A percentile compares a stretch with the other conserved stretches of the same genome.
phyloP scores from a whole-genome alignment of 257 asterid species.

The Ehretia macrophylla region DNA sequence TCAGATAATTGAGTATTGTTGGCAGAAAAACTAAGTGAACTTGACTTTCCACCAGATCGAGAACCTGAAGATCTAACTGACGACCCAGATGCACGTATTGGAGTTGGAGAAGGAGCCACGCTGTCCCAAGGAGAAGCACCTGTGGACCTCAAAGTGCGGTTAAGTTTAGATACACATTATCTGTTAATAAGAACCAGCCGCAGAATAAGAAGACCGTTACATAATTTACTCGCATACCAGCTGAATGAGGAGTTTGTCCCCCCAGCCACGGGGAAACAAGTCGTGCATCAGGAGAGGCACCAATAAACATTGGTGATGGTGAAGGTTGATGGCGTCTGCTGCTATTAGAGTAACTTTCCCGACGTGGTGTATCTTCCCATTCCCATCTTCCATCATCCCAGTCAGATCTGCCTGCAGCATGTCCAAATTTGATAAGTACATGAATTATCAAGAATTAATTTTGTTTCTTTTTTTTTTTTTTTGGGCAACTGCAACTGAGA shows the following conservation, averaged over 20 bases:
- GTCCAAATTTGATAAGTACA: slow-evolving; percentile 1
- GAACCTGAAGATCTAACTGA: slow-evolving; percentile 64
- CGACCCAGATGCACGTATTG: slow-evolving; percentile 90
- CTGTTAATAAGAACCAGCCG: slow-evolving; percentile 9
- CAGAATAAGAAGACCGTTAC: slow-evolving; percentile 10
- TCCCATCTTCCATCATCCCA: slow-evolving; percentile 99
- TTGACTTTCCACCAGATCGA: slow-evolving; percentile 55
- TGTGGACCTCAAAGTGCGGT: slow-evolving; percentile 15
- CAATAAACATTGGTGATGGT: slow-evolving; percentile 77
- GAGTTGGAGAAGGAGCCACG: slow-evolving; percentile 86
- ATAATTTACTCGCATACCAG: slow-evolving; percentile 27
- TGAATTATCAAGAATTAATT: neutral
- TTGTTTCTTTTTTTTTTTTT: no score
- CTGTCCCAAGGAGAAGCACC: slow-evolving; percentile 89
- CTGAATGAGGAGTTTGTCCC: slow-evolving; percentile 64
- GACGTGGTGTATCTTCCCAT: slow-evolving; percentile 88
- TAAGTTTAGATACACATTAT: slow-evolving; percentile 4
- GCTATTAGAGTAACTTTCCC: slow-evolving; percentile 47
- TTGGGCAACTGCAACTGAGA: neutral
- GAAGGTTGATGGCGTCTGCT: slow-evolving; percentile 58
- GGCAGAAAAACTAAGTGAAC: slow-evolving; percentile 28
- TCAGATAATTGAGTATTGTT: slow-evolving; percentile 35
- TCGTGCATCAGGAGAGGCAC: slow-evolving; percentile 94
- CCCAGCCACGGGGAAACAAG: slow-evolving; percentile 96
- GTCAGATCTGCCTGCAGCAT: slow-evolving; percentile 69